These are phyloP conservation scores for Nitzschia sp. DNA, from an alignment of 108 stramenopile species.

Conservation along the genomic window DNA sequence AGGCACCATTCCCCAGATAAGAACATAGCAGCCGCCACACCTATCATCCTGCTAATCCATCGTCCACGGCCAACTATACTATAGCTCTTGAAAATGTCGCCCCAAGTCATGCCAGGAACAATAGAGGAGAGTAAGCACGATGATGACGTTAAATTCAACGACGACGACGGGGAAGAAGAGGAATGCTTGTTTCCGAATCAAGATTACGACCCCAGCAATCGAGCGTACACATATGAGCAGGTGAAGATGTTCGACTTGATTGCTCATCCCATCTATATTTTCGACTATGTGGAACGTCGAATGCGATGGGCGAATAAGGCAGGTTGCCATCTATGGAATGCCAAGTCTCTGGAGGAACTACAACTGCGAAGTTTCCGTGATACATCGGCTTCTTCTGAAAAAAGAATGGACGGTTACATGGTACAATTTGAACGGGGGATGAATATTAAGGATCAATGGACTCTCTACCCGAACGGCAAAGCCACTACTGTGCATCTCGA, in stretches of 20 bases:
- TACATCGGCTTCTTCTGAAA: slow-evolving; percentile 1
- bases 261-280: slow-evolving; percentile 41
- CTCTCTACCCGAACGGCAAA: slow-evolving; percentile 26
- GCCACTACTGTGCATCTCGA: neutral
- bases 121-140: neutral
- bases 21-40: neutral
- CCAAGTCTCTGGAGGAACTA: slow-evolving; percentile 23
- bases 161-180: too few relatives aligned
- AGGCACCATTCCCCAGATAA: too few relatives aligned
- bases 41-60: neutral
- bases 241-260: slow-evolving; percentile 30
- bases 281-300: slow-evolving; percentile 24
- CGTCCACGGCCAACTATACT: neutral
- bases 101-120: neutral
- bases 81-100: neutral
- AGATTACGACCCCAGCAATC: neutral
- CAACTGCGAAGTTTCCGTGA: slow-evolving; percentile 29
- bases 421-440: neutral
- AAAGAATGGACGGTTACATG: neutral
- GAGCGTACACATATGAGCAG: neutral
- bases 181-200: too few relatives aligned
- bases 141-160: neutral
- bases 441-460: slow-evolving; percentile 11
- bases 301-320: slow-evolving; percentile 45
- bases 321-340: slow-evolving; percentile 33